Percentiles rank a stretch among this genome's conserved stretches.
phyloP scores from a whole-genome alignment of 768 basidiomycete genomes.

The Amanita subjunquillea region DNA sequence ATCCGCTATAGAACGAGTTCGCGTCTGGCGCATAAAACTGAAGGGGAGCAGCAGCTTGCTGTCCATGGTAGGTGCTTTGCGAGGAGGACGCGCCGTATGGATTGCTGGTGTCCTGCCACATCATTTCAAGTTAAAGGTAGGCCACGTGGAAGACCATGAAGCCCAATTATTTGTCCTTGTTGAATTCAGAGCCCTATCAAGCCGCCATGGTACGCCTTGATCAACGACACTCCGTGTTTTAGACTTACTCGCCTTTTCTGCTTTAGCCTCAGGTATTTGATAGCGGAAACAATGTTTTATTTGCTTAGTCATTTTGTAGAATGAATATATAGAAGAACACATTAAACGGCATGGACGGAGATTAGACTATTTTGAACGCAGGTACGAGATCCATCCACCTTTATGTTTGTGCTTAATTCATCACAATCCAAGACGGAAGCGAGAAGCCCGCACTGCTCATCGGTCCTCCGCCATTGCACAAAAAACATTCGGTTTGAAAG shows the following conservation, averaged over 20 bases:
- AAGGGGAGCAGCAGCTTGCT: conserved; percentile 35
- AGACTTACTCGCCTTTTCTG: conserved; percentile 10
- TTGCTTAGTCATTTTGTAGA: conserved; percentile 33
- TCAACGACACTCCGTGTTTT: neutral
- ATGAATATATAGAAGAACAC: conserved; percentile 99
- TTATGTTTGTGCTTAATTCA: conserved; percentile 2
- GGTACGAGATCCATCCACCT: conserved; percentile 38
- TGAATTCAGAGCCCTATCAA: conserved; percentile 19
- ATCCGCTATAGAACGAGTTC: conserved; percentile 50
- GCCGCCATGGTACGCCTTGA: conserved; percentile 26
- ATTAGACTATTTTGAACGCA: conserved; percentile 92
- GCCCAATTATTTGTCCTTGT: conserved; percentile 13
- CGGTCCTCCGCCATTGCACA: conserved; percentile 77
- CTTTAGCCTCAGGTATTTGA: conserved; percentile 55
- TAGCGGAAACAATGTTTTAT: neutral
- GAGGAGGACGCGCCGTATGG: conserved; percentile 55
- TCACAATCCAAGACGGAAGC: conserved; percentile 53
- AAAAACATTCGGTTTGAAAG: conserved; percentile 93
- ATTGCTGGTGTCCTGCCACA: conserved; percentile 68
- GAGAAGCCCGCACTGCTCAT: conserved; percentile 70
- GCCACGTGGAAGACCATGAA: conserved; percentile 21
- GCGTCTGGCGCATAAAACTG: conserved; percentile 64
- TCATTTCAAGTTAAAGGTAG: conserved; percentile 15
- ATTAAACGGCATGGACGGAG: conserved; percentile 95
- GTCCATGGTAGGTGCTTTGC: conserved; percentile 48